These are phyloP conservation scores for Fusarium odoratissimum DNA, from an alignment of 2,329 filamentous ascomycete species.

Conservation along the genomic window DNA sequence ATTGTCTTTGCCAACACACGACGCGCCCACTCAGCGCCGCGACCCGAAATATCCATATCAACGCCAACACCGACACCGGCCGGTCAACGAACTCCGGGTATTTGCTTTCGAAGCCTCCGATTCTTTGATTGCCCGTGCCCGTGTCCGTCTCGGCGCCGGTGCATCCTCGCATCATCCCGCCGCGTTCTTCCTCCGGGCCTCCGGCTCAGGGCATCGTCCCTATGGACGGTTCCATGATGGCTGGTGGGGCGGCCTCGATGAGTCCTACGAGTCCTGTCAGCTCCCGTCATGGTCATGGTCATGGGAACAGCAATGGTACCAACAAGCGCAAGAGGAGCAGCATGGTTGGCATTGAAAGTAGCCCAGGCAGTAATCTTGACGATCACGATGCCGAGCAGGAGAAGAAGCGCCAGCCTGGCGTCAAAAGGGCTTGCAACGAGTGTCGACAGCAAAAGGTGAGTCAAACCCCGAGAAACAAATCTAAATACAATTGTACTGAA, in stretches of 20 bases:
- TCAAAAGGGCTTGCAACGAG: slow-evolving; percentile 86
- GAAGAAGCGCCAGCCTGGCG: slow-evolving; percentile 73
- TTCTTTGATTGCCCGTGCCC: slow-evolving; percentile 22
- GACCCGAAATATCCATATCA: slow-evolving; percentile 42
- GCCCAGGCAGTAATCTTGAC: slow-evolving; percentile 64
- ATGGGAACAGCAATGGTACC: slow-evolving; percentile 54
- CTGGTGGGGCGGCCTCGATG: slow-evolving; percentile 60
- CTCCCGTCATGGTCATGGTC: slow-evolving; percentile 58
- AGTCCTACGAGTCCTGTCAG: slow-evolving; percentile 68
- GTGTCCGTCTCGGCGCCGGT: slow-evolving; percentile 24
- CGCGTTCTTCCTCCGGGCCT: slow-evolving; percentile 30
- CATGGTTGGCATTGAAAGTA: slow-evolving; percentile 66
- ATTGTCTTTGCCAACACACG: slow-evolving; percentile 40
- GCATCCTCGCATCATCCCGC: slow-evolving; percentile 17
- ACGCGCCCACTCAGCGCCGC: slow-evolving; percentile 41
- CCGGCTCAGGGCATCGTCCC: slow-evolving; percentile 26
- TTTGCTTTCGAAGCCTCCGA: slow-evolving; percentile 13
- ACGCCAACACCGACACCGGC: slow-evolving; percentile 45
- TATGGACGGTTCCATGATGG: slow-evolving; percentile 63
- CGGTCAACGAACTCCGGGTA: slow-evolving; percentile 28
- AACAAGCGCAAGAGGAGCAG: slow-evolving; percentile 71
- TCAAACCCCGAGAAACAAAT: slow-evolving; percentile 36
- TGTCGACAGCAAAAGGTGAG: slow-evolving; percentile 86
- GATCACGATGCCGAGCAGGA: slow-evolving; percentile 69
- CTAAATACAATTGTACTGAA: slow-evolving; percentile 10